Base-by-base conservation (phyloP, 2,329 filamentous ascomycete genomes). In the Ophiostoma ips region DNA sequence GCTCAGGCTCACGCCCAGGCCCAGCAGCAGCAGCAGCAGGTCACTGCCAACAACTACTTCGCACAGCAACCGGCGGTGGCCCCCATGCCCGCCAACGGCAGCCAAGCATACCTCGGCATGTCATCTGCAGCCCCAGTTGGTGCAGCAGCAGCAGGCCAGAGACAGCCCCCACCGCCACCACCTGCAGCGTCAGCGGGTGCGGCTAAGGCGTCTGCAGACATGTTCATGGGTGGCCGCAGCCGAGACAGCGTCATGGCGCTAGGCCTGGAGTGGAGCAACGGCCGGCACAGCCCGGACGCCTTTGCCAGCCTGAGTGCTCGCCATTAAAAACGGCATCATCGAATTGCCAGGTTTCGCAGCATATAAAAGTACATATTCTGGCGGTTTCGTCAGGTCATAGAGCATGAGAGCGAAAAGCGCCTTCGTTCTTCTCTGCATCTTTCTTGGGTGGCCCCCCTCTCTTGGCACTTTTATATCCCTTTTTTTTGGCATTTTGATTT, bases 201-300 rank as follows among this genome's bases (percentile, higher is more conserved):
- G 56, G 30, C 56, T 53, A 40, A 56, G 49, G 16, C 57, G 4
- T 19, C 46, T 19, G 46, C n/a, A 5, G 47, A 55, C n/a, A 1
- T 46, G 0, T 50, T 56, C 55, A 55, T 48, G 49, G 60, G 61
- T 58, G 75, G 59, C 65, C 77, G 66, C 63, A 88, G 83, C 58
- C 75, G 83, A 46, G 84, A 88, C 60, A 88, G 84, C 62, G 77
- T 86, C 62, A 77, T 79, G 56, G 75, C 83, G 37, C 71, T 78
- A 63, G 77, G 77, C 50, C 75, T 80, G 69, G 72, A 76, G 43
- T 80, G 76, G 76, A 71, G 71, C 58, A 82, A 81, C 58, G 84
- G 84, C 10, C 70, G 84, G 38, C 84, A 88, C 60, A 87, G 83
- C 58, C 84, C 84, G 3, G 84, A 89, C 64, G 84, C 84, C 13